Base-by-base conservation (phyloP, 495 filamentous ascomycete species). In the Parathielavia appendiculata region DNA sequence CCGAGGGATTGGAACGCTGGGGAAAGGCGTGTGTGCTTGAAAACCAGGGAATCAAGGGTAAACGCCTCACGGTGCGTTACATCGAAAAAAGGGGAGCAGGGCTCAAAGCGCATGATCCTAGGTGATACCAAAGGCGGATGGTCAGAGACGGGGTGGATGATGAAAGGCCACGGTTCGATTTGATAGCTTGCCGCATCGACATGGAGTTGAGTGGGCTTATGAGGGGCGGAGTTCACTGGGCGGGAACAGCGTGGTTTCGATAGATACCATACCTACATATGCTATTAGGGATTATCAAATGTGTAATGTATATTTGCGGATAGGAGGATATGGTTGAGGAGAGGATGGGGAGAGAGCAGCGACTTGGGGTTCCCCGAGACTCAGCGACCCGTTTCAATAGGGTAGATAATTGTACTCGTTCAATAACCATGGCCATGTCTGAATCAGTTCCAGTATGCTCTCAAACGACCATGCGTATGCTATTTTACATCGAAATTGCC, bases 401-500 rank as follows among this genome's bases (percentile, higher is more conserved):
- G 26, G 26, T 6, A 2, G 6, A n/a, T n/a, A n/a, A n/a, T n/a
- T 6, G 26, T 30, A 30, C 26, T 2, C n/a, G 26, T 3, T 30
- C 3, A 30, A 30, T 30, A 30, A 30, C 26, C 26, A 30, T 30
- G 3, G 6, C 26, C 26, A 30, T 30, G 26, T 30, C 26, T 2
- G 26, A 30, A 30, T 6, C 2, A 30, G 26, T 6, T 12, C 19
- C 19, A 46, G 8, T 4, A 16, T 32, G 20, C 45, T 54, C 22
- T 20, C 20, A 54, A n/a, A 47, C 41, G 30, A 11, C 19, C 34
- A 11, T 47, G 55, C 46, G n/a, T 17, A 36, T 57, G 46, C 39
- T 51, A 51, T 57, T 50, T 43, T 57, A 57, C 55, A 57, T 36
- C 23, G 8, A 38, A 10, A 2, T 44, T 57, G 47, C 47, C 55